A percentile compares a stretch with the other conserved stretches of the same genome.
Evolutionary conservation across 257 asterid species (phyloP).

Genomic region (Henckelia pumila): DNA sequence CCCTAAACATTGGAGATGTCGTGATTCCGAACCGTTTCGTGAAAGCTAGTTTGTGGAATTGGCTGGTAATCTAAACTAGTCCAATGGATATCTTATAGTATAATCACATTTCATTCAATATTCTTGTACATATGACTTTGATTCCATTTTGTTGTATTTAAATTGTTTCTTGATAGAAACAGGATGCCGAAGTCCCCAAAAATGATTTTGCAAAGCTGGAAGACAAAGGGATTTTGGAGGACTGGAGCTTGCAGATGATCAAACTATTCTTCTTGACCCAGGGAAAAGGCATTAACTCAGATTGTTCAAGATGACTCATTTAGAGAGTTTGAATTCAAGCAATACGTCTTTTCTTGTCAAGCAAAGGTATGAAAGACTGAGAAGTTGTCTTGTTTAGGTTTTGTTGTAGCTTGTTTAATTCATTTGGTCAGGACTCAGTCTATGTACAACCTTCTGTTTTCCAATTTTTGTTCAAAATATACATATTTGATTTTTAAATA

Average conservation of each 20-base stretch:
- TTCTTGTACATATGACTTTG: background rate
- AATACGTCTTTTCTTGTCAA: slow-evolving; percentile 95
- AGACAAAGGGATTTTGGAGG: slow-evolving; percentile 84
- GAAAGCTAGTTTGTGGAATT: slow-evolving; percentile 64
- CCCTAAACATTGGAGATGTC: slow-evolving; percentile 61
- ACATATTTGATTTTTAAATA: slow-evolving; percentile 18
- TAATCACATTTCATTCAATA: background rate
- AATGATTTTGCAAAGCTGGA: slow-evolving; percentile 42
- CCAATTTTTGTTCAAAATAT: slow-evolving; percentile 10
- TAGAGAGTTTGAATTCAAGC: slow-evolving; percentile 96
- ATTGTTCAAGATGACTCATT: slow-evolving; percentile 91
- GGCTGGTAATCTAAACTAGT: slow-evolving; percentile 46
- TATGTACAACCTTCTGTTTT: slow-evolving; percentile 10
- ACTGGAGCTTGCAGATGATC: slow-evolving; percentile 81
- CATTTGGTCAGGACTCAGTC: slow-evolving; percentile 9
- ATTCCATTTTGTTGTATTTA: background rate
- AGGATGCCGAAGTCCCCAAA: slow-evolving; percentile 31
- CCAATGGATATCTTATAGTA: background rate
- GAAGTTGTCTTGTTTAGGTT: slow-evolving; percentile 28
- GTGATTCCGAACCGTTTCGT: slow-evolving; percentile 44
- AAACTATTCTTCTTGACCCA: slow-evolving; percentile 78
- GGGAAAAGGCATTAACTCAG: slow-evolving; percentile 69
- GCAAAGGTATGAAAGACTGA: slow-evolving; percentile 67
- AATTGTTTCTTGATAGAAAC: slow-evolving; percentile 37
- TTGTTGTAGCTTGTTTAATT: slow-evolving; percentile 27